Conservation (phyloP, 257 asterid genomes). For the Anisodus tanguticus region DNA sequence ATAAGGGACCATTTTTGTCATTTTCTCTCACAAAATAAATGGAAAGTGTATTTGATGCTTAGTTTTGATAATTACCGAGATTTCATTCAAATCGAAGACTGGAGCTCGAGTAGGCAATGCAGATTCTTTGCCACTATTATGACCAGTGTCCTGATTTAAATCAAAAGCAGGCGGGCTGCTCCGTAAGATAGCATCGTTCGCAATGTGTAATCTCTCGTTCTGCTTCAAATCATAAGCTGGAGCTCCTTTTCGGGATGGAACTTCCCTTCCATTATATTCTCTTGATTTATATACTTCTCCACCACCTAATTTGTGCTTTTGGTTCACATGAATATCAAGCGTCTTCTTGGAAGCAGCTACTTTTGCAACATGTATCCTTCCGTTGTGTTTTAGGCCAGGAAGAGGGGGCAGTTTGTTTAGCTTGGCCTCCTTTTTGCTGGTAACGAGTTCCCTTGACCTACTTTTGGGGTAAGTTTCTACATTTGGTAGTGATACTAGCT, state of each 20-base stretch:
- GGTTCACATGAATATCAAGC: constrained; percentile 36
- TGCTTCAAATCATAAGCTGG: constrained; percentile 41
- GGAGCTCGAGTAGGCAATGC: constrained; percentile 61
- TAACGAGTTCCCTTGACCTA: constrained; percentile 36
- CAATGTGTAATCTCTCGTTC: constrained; percentile 46
- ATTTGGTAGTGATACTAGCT: constrained; percentile 30
- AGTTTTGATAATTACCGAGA: constrained; percentile 52
- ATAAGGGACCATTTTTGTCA: no score
- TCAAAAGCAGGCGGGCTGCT: constrained; percentile 44
- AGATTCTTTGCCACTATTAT: constrained; percentile 47
- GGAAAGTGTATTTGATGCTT: background rate
- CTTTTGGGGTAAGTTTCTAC: constrained; percentile 39
- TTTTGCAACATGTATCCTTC: constrained; percentile 44
- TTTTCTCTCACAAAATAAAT: background rate
- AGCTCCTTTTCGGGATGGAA: constrained; percentile 5
- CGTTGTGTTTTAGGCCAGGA: constrained; percentile 47
- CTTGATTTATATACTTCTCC: constrained; percentile 43
- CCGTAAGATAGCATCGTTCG: constrained; percentile 37
- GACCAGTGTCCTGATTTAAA: constrained; percentile 55
- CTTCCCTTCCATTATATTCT: constrained; percentile 41
- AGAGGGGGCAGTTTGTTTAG: constrained; percentile 46
- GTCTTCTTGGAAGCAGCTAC: constrained; percentile 35
- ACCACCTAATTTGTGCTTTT: constrained; percentile 31
- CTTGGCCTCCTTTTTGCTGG: constrained; percentile 40
- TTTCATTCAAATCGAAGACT: constrained; percentile 77